Base-by-base conservation (phyloP, 2,329 filamentous ascomycete species). In the Neonectria punicea region DNA sequence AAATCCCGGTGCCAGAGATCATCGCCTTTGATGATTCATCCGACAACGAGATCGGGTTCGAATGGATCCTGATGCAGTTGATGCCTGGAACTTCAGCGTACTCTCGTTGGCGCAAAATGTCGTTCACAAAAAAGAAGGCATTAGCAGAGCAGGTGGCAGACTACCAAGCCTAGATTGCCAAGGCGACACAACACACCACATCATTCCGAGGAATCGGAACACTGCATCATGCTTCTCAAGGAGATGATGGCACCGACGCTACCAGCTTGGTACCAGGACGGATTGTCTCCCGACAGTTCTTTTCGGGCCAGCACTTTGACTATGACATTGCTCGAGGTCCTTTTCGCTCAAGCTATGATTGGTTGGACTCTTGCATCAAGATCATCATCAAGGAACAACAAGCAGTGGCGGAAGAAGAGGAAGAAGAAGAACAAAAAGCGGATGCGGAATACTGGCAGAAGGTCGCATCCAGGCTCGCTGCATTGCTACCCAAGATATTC, bases 61-160 rank as follows among this genome's bases (percentile, higher is more conserved):
- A 82, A 70, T 83, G 80, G 79, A 81, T 81, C 10, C 55, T 81
- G 13, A 80, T 82, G 76, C 70, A 75, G 6, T 63, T 67, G 7
- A 64, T 80, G 63, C 54, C 61, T 1, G 78, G 78, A 0, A 66
- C 39, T 11, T 66, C 74, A 6, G 69, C 66, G 1, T 55, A 73
- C 67, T 53, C 65, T 53, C 49, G 65, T 41, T 69, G 71, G 68
- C 72, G 76, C 5, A 73, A 62, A 16, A 75, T 83, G 67, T 54
- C 75, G 0, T 70, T 75, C 68, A 65, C 65, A 4, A 67, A 74
- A 11, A 83, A 83, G 63, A 69, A 71, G 43, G 61, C 61, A 0
- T n/a, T 66, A 3, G 46, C 13, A 6, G 20, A 58, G 13, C 44
- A 64, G 16, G 43, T 68, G 11, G 63, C 63, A 4, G 28, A 47